Evolutionary conservation across 495 filamentous ascomycete species (phyloP), one percentile per base, ranked within the genome.

Genomic region (Talaromyces nanjingensis): DNA sequence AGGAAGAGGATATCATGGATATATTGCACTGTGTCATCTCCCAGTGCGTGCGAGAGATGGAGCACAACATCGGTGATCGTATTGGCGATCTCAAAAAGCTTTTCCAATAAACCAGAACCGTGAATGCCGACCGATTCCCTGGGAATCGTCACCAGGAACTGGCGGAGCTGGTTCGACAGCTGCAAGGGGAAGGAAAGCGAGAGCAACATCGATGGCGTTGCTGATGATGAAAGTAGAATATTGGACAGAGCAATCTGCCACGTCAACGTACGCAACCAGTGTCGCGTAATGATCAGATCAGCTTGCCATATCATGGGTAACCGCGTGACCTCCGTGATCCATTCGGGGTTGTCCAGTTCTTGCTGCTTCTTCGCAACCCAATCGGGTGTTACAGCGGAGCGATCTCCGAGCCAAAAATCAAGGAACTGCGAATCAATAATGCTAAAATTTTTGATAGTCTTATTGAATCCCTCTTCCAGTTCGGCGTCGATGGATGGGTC

Each of bases 11-110:
- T 72, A 63, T 73, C 72, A 56, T 72, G 65, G 42, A 73, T 72
- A 7, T 70, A 65, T 52, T 65, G 49, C 33, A 62, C 67, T n/a
- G 70, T 73, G 52, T 72, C 70, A 45, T 72, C 70, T 27, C 60
- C 53, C n/a, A 67, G 63, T 18, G 66, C 70, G 49, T 69, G 65
- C 7, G 64, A 61, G 29, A 66, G 54, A 65, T 72, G 69, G 62
- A 72, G 70, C 16, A 86, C 71, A 1, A 86, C 82, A 69, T 85
- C 82, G 0, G 81, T 73, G 60, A 86, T 81, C 0, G 83, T 82
- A 60, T 81, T 82, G 1, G 79, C 74, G 59, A 86, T 75, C 62
- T 86, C 83, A 57, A 86, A 83, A 1, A 86, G 70, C 69, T 84
- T 87, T 61, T 84, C 78, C 25, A 82, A 75, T 27, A 87, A 82